Percentiles rank a stretch among this genome's conserved stretches.
phyloP scores from a whole-genome alignment of 805 yeast genomes.

The Suhomyces xylopsoci region DNA sequence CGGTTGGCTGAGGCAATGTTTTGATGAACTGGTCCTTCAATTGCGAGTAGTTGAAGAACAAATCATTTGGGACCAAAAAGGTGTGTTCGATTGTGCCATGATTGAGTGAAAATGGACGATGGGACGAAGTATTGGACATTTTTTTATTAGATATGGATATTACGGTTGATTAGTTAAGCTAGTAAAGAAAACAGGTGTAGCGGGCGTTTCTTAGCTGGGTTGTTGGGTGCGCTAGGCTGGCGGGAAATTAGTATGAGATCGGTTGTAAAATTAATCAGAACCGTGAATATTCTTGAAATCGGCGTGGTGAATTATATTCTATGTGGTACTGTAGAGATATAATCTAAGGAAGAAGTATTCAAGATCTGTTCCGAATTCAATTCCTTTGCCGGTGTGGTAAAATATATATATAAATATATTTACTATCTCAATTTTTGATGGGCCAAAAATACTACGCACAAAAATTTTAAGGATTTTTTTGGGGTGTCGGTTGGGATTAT shows the following conservation, averaged over 20 bases:
- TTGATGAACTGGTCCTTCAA: conserved; percentile 82
- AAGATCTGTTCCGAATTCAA: background rate
- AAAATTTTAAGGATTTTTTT: background rate
- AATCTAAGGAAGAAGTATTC: background rate
- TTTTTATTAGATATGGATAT: background rate
- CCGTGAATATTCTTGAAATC: background rate
- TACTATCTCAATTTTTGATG: background rate
- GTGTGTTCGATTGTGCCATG: conserved; percentile 90
- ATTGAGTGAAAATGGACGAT: conserved; percentile 75
- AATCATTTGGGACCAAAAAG: conserved; percentile 77
- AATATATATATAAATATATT: background rate
- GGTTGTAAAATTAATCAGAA: background rate
- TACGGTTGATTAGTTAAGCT: background rate
- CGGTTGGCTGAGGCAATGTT: conserved; percentile 75
- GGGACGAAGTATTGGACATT: conserved; percentile 15
- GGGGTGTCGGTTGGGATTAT: background rate
- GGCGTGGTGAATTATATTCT: background rate
- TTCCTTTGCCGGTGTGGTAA: background rate
- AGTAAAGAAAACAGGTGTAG: background rate
- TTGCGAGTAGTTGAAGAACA: conserved; percentile 79
- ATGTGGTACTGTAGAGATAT: background rate
- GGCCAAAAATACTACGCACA: background rate
- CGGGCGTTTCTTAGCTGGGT: background rate
- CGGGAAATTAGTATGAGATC: background rate
- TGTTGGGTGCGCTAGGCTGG: background rate